These are phyloP conservation scores for Gamarada debralockiae DNA, from an alignment of 495 filamentous ascomycete species.

Conservation along the genomic window DNA sequence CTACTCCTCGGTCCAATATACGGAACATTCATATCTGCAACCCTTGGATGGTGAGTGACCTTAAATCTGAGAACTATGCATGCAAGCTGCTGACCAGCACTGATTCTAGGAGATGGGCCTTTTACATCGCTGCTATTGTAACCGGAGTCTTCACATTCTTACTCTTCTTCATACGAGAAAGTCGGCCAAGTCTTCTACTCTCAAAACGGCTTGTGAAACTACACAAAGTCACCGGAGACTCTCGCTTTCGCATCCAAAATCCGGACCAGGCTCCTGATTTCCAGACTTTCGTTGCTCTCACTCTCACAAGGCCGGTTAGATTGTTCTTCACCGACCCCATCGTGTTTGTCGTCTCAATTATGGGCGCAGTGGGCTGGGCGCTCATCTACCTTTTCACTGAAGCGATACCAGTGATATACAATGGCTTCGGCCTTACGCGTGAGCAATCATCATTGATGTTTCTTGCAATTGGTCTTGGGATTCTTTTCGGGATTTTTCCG, in stretches of 20 bases:
- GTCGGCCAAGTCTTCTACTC: too few relatives aligned
- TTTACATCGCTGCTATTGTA: too few relatives aligned
- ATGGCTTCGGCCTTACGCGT: slow-evolving; percentile 35
- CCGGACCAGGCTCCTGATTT: slow-evolving; percentile 40
- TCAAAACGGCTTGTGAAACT: too few relatives aligned
- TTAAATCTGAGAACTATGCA: too few relatives aligned
- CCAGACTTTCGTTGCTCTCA: slow-evolving; percentile 33
- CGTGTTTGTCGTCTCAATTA: slow-evolving; percentile 37
- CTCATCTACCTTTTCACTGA: slow-evolving; percentile 55
- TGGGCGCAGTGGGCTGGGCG: slow-evolving; percentile 37
- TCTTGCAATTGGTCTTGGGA: slow-evolving; percentile 41
- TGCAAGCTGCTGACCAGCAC: too few relatives aligned
- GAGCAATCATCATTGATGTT: slow-evolving; percentile 39
- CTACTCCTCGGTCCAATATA: too few relatives aligned
- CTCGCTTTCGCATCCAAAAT: slow-evolving; percentile 30
- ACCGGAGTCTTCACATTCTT: too few relatives aligned
- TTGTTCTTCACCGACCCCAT: slow-evolving; percentile 49
- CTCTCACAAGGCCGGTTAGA: slow-evolving; percentile 38
- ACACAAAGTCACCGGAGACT: slow-evolving; percentile 23
- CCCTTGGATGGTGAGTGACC: too few relatives aligned
- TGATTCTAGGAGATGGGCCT: too few relatives aligned
- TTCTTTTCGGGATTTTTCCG: too few relatives aligned
- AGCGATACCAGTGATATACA: slow-evolving; percentile 41
- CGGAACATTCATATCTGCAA: too few relatives aligned
- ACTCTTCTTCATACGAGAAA: too few relatives aligned